These are phyloP conservation scores for Collybiopsis luxurians DNA, from an alignment of 768 basidiomycete species.

Conservation along the genomic window DNA sequence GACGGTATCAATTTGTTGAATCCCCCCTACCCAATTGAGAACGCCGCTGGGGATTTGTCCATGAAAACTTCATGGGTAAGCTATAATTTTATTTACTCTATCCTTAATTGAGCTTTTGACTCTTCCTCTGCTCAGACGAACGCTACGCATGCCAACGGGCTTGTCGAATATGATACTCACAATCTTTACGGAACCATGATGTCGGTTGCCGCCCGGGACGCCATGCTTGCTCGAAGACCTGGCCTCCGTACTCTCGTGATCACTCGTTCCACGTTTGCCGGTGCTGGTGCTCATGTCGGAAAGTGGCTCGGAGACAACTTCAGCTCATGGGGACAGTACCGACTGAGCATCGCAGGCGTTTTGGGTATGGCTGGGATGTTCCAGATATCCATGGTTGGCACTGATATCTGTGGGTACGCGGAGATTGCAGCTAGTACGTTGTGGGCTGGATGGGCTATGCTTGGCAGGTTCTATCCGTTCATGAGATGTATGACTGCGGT, in stretches of 20 bases:
- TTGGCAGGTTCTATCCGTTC: conserved; percentile 79
- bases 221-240: conserved; percentile 62
- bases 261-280: conserved; percentile 76
- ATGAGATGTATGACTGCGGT: conserved; percentile 60
- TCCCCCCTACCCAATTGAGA: conserved; percentile 60
- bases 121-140: conserved; percentile 27
- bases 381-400: conserved; percentile 74
- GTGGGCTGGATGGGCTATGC: conserved; percentile 74
- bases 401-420: conserved; percentile 69
- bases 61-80: conserved; percentile 55
- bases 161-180: conserved; percentile 60
- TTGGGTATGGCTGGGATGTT: conserved; percentile 63
- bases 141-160: conserved; percentile 53
- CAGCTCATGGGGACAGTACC: conserved; percentile 57
- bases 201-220: conserved; percentile 57
- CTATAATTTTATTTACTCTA: background rate
- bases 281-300: conserved; percentile 63
- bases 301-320: conserved; percentile 76
- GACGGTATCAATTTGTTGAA: conserved; percentile 31
- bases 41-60: conserved; percentile 48
- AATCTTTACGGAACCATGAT: conserved; percentile 74
- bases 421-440: conserved; percentile 64
- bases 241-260: conserved; percentile 61
- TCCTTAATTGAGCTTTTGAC: background rate
- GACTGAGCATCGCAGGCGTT: conserved; percentile 59